These are phyloP conservation scores for Isabelozyma pseudorhagii DNA, from an alignment of 805 yeast species.

Conservation along the genomic window DNA sequence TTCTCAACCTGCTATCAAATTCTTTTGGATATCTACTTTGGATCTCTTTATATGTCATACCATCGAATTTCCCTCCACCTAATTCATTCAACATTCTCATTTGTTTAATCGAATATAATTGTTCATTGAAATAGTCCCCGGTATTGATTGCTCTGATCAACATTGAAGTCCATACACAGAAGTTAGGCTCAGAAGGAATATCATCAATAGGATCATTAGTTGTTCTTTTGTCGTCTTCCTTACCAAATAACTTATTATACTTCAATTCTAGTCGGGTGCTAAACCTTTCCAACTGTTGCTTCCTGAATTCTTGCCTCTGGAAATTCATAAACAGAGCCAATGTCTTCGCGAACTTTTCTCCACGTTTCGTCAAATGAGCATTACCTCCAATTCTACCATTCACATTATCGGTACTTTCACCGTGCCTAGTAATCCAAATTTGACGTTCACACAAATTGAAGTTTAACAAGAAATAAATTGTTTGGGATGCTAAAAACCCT, in stretches of 20 bases:
- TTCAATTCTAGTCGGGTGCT: constrained; percentile 44
- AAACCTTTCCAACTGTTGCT: constrained; percentile 54
- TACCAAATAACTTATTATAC: constrained; percentile 24
- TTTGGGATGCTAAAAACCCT: constrained; percentile 85
- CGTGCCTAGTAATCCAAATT: constrained; percentile 94
- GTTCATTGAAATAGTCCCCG: constrained; percentile 71
- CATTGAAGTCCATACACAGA: constrained; percentile 94
- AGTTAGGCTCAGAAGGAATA: constrained; percentile 60
- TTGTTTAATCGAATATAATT: constrained; percentile 71
- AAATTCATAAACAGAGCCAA: constrained; percentile 69
- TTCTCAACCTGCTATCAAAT: constrained; percentile 67
- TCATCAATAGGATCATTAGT: constrained; percentile 13
- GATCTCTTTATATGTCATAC: constrained; percentile 88
- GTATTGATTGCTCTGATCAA: constrained; percentile 75
- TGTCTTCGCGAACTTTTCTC: constrained; percentile 69
- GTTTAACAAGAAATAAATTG: constrained; percentile 83
- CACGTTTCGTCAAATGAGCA: constrained; percentile 75
- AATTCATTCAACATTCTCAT: constrained; percentile 92
- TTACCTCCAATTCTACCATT: constrained; percentile 91
- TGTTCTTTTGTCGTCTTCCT: constrained; percentile 10
- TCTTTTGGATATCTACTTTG: constrained; percentile 71
- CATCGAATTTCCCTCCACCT: constrained; percentile 91
- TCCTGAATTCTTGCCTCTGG: constrained; percentile 68
- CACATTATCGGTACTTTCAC: constrained; percentile 85
- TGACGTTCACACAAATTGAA: constrained; percentile 87